These are phyloP conservation scores for Gelatoporia subvermispora DNA, from an alignment of 768 basidiomycete genomes.

Conservation along the genomic window DNA sequence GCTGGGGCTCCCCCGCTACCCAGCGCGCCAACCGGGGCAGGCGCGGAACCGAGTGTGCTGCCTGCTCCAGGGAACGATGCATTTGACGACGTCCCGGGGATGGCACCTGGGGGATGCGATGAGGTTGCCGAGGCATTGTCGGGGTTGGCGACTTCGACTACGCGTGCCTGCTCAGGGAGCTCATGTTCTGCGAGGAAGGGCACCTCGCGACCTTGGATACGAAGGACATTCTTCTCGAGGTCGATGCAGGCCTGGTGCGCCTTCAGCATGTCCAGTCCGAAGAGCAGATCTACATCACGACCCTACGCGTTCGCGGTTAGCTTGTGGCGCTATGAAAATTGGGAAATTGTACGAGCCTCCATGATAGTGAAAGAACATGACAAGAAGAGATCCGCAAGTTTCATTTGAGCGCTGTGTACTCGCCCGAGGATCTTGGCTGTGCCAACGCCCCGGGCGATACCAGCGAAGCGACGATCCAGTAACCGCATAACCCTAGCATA, in stretches of 20 bases:
- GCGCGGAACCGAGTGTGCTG: slow-evolving; percentile 48
- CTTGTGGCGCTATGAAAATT: not conserved
- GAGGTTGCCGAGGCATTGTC: slow-evolving; percentile 27
- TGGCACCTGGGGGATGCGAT: slow-evolving; percentile 10
- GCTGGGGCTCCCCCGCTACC: slow-evolving; percentile 13
- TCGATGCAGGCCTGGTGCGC: slow-evolving; percentile 97
- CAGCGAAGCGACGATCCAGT: slow-evolving; percentile 79
- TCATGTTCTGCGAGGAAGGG: slow-evolving; percentile 91
- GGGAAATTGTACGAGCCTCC: slow-evolving; percentile 46
- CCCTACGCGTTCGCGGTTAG: slow-evolving; percentile 45
- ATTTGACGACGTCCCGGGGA: not conserved
- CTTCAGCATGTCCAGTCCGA: slow-evolving; percentile 99
- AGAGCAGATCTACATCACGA: slow-evolving; percentile 87
- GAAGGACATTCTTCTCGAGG: slow-evolving; percentile 79
- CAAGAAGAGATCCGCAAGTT: slow-evolving; percentile 75
- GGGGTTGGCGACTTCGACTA: slow-evolving; percentile 25
- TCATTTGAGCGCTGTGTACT: slow-evolving; percentile 90
- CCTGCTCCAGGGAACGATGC: slow-evolving; percentile 66
- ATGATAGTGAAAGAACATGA: slow-evolving; percentile 94
- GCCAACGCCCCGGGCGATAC: slow-evolving; percentile 91
- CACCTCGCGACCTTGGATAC: slow-evolving; percentile 91
- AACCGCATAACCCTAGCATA: slow-evolving; percentile 81
- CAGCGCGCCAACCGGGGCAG: slow-evolving; percentile 23
- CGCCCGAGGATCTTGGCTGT: slow-evolving; percentile 92
- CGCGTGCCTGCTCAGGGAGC: slow-evolving; percentile 75